Evolutionary conservation across 192 early-diverging fungal species (phyloP).

Genomic region (Backusella morwellensis): DNA sequence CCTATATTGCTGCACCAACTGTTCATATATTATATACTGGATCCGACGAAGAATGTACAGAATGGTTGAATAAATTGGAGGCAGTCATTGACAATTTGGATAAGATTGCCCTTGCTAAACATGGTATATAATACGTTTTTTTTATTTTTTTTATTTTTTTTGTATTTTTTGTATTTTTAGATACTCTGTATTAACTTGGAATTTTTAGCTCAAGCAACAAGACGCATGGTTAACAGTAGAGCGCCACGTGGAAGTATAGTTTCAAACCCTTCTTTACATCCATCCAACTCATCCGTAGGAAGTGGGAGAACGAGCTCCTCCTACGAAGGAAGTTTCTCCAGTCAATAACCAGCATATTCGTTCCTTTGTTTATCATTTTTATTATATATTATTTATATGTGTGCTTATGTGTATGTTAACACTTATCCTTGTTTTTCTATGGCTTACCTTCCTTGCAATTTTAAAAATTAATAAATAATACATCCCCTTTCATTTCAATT

Average conservation of each 20-base stretch:
- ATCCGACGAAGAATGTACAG: conserved; percentile 11
- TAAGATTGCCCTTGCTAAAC: background rate
- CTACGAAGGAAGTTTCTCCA: conserved; percentile 4
- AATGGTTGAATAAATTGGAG: conserved; percentile 24
- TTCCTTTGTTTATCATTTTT: conserved; percentile 3
- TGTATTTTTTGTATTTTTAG: background rate
- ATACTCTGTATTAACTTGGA: background rate
- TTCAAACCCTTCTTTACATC: background rate
- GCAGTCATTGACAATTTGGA: conserved; percentile 21
- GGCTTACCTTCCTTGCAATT: background rate
- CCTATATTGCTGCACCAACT: conserved; percentile 11
- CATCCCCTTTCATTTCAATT: background rate
- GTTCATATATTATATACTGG: conserved; percentile 14
- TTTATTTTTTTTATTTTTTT: background rate
- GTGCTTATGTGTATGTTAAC: conserved; percentile 2
- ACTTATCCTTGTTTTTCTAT: background rate
- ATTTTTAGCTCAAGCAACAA: conserved; percentile 8
- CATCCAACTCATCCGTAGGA: background rate
- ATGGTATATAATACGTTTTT: conserved; percentile 6
- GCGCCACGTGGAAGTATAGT: background rate
- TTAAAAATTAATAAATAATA: conserved; percentile 10
- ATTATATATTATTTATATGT: background rate
- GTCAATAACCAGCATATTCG: background rate
- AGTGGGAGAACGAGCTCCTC: background rate
- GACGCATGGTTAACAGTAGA: conserved; percentile 12